These are phyloP conservation scores for Sporothrix inflata DNA, from an alignment of 2,329 filamentous ascomycete genomes.

Conservation along the genomic window DNA sequence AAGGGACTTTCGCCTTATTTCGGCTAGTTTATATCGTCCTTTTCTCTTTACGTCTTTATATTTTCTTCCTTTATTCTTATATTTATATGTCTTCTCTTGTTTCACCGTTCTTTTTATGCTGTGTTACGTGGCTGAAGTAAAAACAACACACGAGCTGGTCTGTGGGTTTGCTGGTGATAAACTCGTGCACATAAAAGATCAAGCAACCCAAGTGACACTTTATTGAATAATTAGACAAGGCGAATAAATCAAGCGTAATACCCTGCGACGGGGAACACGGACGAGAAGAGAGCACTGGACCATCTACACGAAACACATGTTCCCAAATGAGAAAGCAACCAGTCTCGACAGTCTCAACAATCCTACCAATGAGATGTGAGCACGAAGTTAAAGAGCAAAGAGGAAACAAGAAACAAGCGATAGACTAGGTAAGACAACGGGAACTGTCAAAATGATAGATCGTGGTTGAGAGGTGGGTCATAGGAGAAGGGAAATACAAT, in stretches of 20 bases:
- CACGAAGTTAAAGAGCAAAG: not conserved
- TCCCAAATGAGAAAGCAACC: not conserved
- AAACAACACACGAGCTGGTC: conserved; percentile 14
- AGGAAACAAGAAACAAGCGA: not conserved
- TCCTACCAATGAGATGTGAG: not conserved
- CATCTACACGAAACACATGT: conserved; percentile 21
- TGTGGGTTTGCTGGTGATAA: not conserved
- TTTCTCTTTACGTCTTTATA: not conserved
- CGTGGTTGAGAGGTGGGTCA: not conserved
- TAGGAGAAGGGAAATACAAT: not conserved
- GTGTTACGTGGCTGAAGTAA: conserved; percentile 27
- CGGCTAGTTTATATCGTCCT: not conserved
- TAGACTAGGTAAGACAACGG: conserved; percentile 3
- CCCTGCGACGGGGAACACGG: not conserved
- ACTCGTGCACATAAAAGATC: too few relatives aligned
- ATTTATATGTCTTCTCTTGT: not conserved
- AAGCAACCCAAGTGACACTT: not conserved
- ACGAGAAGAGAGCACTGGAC: not conserved
- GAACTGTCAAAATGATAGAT: conserved; percentile 19
- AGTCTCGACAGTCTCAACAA: not conserved
- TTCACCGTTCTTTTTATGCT: conserved; percentile 8
- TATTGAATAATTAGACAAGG: not conserved
- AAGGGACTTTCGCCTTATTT: not conserved
- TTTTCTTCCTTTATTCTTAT: not conserved
- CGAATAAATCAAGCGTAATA: not conserved